Evolutionary conservation across 345 rosid genomes (phyloP).

Genomic region (Cochlearia excelsa): DNA sequence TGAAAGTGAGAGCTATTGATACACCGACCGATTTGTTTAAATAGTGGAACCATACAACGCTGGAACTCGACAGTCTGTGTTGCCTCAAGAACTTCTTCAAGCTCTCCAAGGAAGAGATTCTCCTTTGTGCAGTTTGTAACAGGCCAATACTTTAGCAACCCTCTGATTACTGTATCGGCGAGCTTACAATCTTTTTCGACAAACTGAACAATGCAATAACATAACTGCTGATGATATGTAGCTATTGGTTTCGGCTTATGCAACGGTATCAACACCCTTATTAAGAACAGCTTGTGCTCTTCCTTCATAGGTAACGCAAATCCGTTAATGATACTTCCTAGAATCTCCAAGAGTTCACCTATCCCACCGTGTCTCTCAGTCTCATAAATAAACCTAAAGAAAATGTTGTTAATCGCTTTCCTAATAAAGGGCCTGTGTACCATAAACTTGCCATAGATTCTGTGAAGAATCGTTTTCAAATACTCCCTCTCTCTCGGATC

Average conservation of each 20-base stretch:
- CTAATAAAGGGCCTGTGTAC: constrained; percentile 67
- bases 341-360: constrained; percentile 83
- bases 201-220: constrained; percentile 81
- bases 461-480: too few species aligned
- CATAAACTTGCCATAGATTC: too few species aligned
- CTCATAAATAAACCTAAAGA: constrained; percentile 81
- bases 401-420: constrained; percentile 79
- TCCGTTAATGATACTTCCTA: constrained; percentile 1
- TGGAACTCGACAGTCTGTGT: constrained; percentile 85
- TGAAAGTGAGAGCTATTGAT: constrained; percentile 91
- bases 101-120: constrained; percentile 25
- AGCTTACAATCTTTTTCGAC: constrained; percentile 40
- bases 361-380: constrained; percentile 85
- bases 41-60: constrained; percentile 84
- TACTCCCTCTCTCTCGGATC: too few species aligned
- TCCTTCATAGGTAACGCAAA: too few species aligned
- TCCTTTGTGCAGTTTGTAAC: constrained; percentile 86
- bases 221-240: constrained; percentile 82
- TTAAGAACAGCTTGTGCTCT: constrained; percentile 47
- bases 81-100: constrained; percentile 41
- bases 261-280: constrained; percentile 82
- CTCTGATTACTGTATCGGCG: constrained; percentile 81
- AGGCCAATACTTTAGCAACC: constrained; percentile 92
- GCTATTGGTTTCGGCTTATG: constrained; percentile 80
- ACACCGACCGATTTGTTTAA: constrained; percentile 76